Conservation (phyloP, 305 asterid species). For the Rubia tinctorum region DNA sequence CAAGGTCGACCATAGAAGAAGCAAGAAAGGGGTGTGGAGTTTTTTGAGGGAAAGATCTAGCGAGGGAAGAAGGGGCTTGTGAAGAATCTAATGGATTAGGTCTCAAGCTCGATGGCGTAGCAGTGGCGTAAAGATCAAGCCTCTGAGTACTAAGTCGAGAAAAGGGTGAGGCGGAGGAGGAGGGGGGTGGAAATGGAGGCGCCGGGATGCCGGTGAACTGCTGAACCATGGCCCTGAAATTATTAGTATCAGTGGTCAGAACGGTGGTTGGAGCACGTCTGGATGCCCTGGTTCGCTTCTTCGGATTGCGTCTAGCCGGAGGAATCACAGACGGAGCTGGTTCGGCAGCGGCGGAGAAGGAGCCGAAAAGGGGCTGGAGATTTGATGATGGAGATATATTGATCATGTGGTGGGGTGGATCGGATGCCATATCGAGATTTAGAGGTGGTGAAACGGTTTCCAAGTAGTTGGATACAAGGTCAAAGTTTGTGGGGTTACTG, state of each 20-base stretch:
- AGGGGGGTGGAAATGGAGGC: constrained; percentile 53
- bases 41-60: constrained; percentile 49
- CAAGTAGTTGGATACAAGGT: constrained; percentile 39
- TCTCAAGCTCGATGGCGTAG: constrained; percentile 30
- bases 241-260: constrained; percentile 66
- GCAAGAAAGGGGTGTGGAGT: constrained; percentile 29
- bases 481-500: constrained; percentile 26
- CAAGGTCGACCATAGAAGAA: constrained; percentile 21
- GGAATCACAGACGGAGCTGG: not conserved
- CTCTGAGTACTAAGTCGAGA: constrained; percentile 24
- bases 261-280: constrained; percentile 92
- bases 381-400: not conserved
- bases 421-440: constrained; percentile 35
- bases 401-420: constrained; percentile 10
- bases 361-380: not conserved
- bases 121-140: constrained; percentile 44
- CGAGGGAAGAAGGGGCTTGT: constrained; percentile 39
- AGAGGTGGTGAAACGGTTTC: constrained; percentile 24
- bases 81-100: constrained; percentile 27
- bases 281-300: constrained; percentile 78
- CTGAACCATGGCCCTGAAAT: constrained; percentile 94
- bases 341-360: not conserved
- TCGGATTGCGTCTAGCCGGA: constrained; percentile 46
- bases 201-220: constrained; percentile 88
- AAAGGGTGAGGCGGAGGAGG: constrained; percentile 39